Evolutionary conservation across 495 filamentous ascomycete genomes (phyloP).

Genomic region (Friedmanniomyces endolithicus): DNA sequence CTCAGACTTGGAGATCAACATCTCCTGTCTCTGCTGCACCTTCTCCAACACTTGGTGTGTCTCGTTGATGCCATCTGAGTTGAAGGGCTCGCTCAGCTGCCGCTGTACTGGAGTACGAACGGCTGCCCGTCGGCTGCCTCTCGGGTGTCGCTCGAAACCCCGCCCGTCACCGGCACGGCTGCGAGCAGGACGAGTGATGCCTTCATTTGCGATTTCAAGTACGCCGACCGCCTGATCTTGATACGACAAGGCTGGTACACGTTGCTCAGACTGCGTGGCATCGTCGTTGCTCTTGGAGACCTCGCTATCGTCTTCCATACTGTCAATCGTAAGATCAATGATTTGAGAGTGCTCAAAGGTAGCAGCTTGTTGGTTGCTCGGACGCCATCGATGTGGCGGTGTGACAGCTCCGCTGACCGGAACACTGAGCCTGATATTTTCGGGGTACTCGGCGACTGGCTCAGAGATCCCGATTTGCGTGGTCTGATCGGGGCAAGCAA

Average conservation of each 20-base stretch:
- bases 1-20: not conserved
- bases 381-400: constrained; percentile 1
- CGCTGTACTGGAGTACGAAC: not conserved
- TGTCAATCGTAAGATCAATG: not conserved
- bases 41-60: not conserved
- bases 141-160: not conserved
- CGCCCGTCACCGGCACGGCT: not conserved
- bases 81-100: not conserved
- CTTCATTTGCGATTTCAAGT: not conserved
- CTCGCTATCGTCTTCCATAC: not conserved
- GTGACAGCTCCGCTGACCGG: not conserved
- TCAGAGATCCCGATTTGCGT: not conserved
- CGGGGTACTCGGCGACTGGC: too few relatives aligned
- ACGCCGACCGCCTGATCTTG: not conserved
- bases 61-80: not conserved
- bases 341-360: not conserved
- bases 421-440: too few relatives aligned
- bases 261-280: not conserved
- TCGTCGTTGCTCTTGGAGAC: not conserved
- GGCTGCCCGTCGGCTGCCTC: not conserved
- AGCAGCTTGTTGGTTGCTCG: constrained; percentile 1
- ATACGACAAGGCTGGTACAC: not conserved
- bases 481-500: not conserved
- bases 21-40: not conserved
- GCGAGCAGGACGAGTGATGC: not conserved